Evolutionary conservation across 192 early-diverging fungal species (phyloP).

Genomic region (Linnemannia exigua): DNA sequence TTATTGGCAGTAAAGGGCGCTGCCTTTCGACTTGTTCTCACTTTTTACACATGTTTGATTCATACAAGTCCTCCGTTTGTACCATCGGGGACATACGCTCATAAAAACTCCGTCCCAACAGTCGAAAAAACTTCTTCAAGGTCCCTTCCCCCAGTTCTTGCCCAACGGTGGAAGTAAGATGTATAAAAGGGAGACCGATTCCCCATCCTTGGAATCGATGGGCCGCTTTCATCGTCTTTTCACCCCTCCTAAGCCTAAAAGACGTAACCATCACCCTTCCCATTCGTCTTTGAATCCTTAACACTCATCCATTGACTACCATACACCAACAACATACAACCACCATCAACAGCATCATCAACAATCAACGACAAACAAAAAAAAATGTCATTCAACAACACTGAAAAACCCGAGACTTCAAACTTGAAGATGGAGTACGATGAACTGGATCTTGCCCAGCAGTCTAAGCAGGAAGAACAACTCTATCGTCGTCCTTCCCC

Average conservation of each 20-base stretch:
- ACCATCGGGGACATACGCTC: not conserved
- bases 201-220: slow-evolving; percentile 30
- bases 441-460: not conserved
- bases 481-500: not conserved
- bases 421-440: slow-evolving; percentile 18
- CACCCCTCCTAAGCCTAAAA: slow-evolving; percentile 57
- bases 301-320: not conserved
- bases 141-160: not conserved
- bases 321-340: not conserved
- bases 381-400: slow-evolving; percentile 25
- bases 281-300: not conserved
- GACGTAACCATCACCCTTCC: slow-evolving; percentile 25
- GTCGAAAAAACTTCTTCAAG: not conserved
- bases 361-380: slow-evolving; percentile 12
- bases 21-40: too few species aligned
- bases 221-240: slow-evolving; percentile 61
- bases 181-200: slow-evolving; percentile 34
- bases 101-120: not conserved
- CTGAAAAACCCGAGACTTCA: not conserved
- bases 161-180: not conserved
- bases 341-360: not conserved
- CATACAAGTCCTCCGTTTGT: not conserved
- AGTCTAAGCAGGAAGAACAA: slow-evolving; percentile 1
- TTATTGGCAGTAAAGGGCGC: not conserved
- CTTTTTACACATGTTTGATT: not conserved